A percentile compares a stretch with the other conserved stretches of the same genome.
Conservation (phyloP, 805 yeast species). For the Lipomyces sp. region DNA sequence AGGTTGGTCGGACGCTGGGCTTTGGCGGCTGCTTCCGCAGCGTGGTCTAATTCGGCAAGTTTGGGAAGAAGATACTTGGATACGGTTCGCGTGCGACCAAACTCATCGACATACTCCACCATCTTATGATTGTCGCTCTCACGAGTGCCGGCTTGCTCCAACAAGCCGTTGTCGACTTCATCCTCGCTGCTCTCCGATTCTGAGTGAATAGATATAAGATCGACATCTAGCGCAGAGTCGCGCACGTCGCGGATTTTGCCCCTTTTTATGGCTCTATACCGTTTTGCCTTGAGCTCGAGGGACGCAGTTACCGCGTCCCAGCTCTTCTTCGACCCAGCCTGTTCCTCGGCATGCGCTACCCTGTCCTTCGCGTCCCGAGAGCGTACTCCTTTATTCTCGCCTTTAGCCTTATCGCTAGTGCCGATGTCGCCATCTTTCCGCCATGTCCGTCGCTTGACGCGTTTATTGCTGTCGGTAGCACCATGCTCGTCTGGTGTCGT, state of each 20-base stretch:
- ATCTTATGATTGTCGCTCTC: slow-evolving; percentile 17
- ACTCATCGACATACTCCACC: slow-evolving; percentile 31
- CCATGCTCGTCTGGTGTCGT: too few relatives aligned
- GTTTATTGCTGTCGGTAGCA: too few relatives aligned
- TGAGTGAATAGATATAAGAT: slow-evolving; percentile 14
- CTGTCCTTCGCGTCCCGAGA: slow-evolving; percentile 20
- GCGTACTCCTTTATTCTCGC: slow-evolving; percentile 19
- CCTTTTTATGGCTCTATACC: slow-evolving; percentile 19
- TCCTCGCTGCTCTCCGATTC: slow-evolving; percentile 5
- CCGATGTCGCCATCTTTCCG: not conserved
- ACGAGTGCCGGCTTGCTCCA: not conserved
- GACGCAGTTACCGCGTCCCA: slow-evolving; percentile 2
- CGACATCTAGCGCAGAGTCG: slow-evolving; percentile 28
- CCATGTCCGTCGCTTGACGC: not conserved
- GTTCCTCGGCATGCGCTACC: not conserved
- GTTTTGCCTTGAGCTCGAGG: slow-evolving; percentile 25
- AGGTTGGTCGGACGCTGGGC: slow-evolving; percentile 23
- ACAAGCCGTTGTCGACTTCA: slow-evolving; percentile 1
- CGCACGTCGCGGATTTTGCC: slow-evolving; percentile 9
- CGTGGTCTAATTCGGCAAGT: slow-evolving; percentile 3
- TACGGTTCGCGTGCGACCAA: slow-evolving; percentile 31
- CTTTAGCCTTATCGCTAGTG: not conserved
- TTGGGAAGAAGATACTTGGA: slow-evolving; percentile 12
- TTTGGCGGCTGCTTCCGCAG: slow-evolving; percentile 8
- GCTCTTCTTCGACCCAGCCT: not conserved